Evolutionary conservation across 148 eudicot genomes (phyloP), one percentile per base, ranked within the genome.

Genomic region (Polygonum maritimum): DNA sequence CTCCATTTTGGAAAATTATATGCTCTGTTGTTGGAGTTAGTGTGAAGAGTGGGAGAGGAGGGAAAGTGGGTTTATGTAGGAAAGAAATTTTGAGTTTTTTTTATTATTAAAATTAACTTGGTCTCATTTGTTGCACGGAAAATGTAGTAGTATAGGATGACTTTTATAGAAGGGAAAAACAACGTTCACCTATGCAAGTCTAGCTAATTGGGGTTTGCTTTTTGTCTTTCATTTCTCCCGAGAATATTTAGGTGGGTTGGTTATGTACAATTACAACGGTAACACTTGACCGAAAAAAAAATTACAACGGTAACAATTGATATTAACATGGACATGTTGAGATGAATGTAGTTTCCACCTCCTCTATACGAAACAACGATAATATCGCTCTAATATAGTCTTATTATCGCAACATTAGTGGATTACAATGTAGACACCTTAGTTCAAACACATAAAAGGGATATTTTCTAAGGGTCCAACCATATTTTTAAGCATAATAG

Each of bases 21-120:
- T 51, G n/a, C n/a, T 51, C 55, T 16, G 8, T 16, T 51, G 4
- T 16, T 14, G 16, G 31, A 26, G 31, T 26, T 26, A 26, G 31
- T 44, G 47, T 16, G 40, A 26, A 22, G 51, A 7, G 33, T 69
- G 49, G 47, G 8, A 44, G 47, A 44, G 54, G 78, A 36, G 75
- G 54, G 78, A 36, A 71, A 18, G 41, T 31, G 40, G 71, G 71
- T 79, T 76, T 79, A 73, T 78, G 81, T 60, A 76, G 81, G 81
- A 58, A 31, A 71, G 13, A 76, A 8, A 12, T 22, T 60, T 60
- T 26, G 15, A 60, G 1, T 60, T 10, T 18, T 54, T 2, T 1
- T 16, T 16, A 16, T 54, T 54, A 22, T 26, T 2, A 35, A 26
- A 26, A 15, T 22, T 60, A 60, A 2, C 22, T 26, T 67, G 2